Percentiles rank a stretch among this genome's conserved stretches.
Evolutionary conservation across 441 rosid genomes (phyloP).

Genomic region (Pelargonium myrrhifolium): DNA sequence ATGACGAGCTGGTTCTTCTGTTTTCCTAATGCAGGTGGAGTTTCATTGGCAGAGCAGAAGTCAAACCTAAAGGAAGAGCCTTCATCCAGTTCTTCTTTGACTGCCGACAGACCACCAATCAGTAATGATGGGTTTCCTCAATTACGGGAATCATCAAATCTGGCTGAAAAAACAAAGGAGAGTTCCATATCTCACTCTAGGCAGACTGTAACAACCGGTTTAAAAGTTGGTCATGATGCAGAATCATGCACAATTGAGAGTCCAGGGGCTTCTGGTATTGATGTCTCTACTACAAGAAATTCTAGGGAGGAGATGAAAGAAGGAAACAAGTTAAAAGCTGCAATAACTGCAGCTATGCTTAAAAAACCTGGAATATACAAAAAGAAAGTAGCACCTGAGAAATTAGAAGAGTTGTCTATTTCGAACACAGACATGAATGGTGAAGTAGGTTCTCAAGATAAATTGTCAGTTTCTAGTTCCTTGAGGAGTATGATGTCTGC

Average conservation of each 20-base stretch:
- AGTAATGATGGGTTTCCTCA: conserved; percentile 39
- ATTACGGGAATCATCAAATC: conserved; percentile 47
- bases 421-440: conserved; percentile 32
- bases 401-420: conserved; percentile 38
- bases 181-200: conserved; percentile 36
- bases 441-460: conserved; percentile 46
- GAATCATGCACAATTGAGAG: conserved; percentile 38
- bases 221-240: conserved; percentile 50
- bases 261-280: conserved; percentile 40
- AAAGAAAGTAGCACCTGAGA: conserved; percentile 50
- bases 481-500: conserved; percentile 30
- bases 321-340: conserved; percentile 65
- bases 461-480: conserved; percentile 34
- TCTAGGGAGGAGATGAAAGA: conserved; percentile 41
- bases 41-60: conserved; percentile 44
- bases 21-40: conserved; percentile 38
- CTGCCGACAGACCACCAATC: conserved; percentile 36
- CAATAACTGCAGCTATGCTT: conserved; percentile 72
- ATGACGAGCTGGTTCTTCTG: conserved; percentile 18
- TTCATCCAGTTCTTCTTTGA: conserved; percentile 45
- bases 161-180: conserved; percentile 50
- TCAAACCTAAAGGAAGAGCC: conserved; percentile 54
- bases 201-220: conserved; percentile 31
- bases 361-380: conserved; percentile 64
- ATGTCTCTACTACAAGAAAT: conserved; percentile 41